These are phyloP conservation scores for Dactylellina leptospora DNA, from an alignment of 2,329 filamentous ascomycete genomes.

Conservation along the genomic window DNA sequence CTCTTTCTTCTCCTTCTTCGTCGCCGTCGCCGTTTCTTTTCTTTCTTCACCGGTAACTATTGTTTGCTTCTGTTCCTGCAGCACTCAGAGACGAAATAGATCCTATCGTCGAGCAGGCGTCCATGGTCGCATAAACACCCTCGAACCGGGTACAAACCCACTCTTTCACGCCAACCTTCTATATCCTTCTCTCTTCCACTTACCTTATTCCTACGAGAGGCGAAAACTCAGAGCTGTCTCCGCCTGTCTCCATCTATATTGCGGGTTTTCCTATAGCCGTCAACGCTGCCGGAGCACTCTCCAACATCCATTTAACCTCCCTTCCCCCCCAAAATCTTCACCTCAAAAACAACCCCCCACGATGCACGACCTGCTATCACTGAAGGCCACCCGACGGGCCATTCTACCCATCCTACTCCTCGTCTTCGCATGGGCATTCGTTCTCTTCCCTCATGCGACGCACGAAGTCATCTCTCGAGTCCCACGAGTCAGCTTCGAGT, in stretches of 20 bases:
- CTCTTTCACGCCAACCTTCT: slow-evolving; percentile 1
- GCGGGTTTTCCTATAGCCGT: not conserved
- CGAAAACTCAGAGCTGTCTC: not conserved
- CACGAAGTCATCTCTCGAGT: slow-evolving; percentile 28
- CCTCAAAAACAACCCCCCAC: no score
- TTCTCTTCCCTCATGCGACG: slow-evolving; percentile 35
- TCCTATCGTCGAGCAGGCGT: no score
- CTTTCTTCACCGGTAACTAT: no score
- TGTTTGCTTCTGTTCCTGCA: no score
- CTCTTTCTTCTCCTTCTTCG: not conserved
- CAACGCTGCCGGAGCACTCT: not conserved
- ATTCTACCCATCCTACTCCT: slow-evolving; percentile 32
- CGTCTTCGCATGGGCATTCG: slow-evolving; percentile 36
- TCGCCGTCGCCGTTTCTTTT: no score
- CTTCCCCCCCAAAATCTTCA: no score
- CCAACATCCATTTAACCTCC: no score
- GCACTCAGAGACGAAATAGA: no score
- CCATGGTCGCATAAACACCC: slow-evolving; percentile 20
- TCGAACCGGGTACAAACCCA: slow-evolving; percentile 29
- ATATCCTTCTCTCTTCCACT: slow-evolving; percentile 12
- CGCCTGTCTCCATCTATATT: not conserved
- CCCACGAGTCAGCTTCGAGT: slow-evolving; percentile 34
- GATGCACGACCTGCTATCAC: slow-evolving; percentile 6
- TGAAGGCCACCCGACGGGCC: slow-evolving; percentile 20
- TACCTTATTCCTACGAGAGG: not conserved